Base-by-base conservation (phyloP, 2,329 filamentous ascomycete species). In the Beauveria scarabaeidicola region DNA sequence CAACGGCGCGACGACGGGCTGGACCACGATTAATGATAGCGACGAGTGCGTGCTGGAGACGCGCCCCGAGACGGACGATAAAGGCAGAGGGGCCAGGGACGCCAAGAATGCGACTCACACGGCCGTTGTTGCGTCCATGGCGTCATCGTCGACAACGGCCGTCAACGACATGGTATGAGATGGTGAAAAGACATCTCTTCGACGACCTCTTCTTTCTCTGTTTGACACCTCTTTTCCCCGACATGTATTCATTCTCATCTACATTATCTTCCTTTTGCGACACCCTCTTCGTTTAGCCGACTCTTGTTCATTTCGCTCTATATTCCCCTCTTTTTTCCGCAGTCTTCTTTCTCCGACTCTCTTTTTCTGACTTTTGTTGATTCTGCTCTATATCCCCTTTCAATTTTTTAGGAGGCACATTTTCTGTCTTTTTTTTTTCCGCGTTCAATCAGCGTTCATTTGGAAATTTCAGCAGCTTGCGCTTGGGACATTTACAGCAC, bases 21-120 rank as follows among this genome's bases (percentile, higher is more conserved):
- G 66, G 66, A 66, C 65, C 1, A 62, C 62, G 1, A 66, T 67
- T 17, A 64, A 63, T 25, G 61, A 63, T 19, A 63, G 65, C 52
- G 65, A 67, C 19, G 65, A 67, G 52, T 58, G 53, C 40, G 64
- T 65, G 13, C 44, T 62, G 52, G 57, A 58, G 43, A 58, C 11
- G 47, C 47, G n/a, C n/a, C 10, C 8, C 3, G 57, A 58, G 43
- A 58, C 2, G 47, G 25, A 32, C 0, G 43, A 4, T n/a, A 32
- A 15, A 17, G 47, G 19, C 17, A n/a, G 4, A 27, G 47, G 17
- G 1, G 40, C 3, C 8, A 32, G 32, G 27, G 11, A 17, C 23
- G 44, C 9, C 19, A 36, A 15, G 2, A 41, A 17, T 17, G 21
- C 19, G 3, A 8, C 7, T 7, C 3, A 23, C 5, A 40, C 17